Percentiles rank a stretch among this genome's conserved stretches.
Evolutionary conservation across 345 rosid genomes (phyloP).

Genomic region (Corchorus olitorius): DNA sequence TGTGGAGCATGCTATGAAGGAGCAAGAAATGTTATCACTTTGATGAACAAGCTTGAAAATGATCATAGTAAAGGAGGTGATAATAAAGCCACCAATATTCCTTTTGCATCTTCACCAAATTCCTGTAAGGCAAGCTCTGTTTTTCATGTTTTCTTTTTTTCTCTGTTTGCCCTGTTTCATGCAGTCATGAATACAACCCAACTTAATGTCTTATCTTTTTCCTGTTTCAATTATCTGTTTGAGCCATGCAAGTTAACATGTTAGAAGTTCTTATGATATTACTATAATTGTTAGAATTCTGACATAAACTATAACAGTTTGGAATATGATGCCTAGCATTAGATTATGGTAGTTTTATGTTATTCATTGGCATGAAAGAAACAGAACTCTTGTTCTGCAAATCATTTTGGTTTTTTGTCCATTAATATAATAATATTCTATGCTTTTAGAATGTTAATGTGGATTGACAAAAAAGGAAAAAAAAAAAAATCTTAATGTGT

Average conservation of each 20-base stretch:
- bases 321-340: too few species aligned
- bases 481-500: too few species aligned
- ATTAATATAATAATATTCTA: too few species aligned
- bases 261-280: neutral
- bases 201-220: neutral
- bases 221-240: neutral
- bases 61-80: conserved; percentile 26
- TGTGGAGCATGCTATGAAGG: conserved; percentile 81
- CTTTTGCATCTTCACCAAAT: conserved; percentile 30
- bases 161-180: neutral
- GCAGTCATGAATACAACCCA: neutral
- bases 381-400: too few species aligned
- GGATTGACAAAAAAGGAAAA: too few species aligned
- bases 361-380: too few species aligned
- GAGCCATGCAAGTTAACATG: neutral
- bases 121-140: conserved; percentile 66
- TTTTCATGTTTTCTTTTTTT: neutral
- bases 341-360: too few species aligned
- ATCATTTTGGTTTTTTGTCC: too few species aligned
- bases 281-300: neutral
- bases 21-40: conserved; percentile 49
- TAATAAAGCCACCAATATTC: conserved; percentile 4
- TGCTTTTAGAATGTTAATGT: too few species aligned
- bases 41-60: conserved; percentile 58
- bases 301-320: neutral